Evolutionary conservation across 2,329 filamentous ascomycete genomes (phyloP).

Genomic region (Nemania abortiva): DNA sequence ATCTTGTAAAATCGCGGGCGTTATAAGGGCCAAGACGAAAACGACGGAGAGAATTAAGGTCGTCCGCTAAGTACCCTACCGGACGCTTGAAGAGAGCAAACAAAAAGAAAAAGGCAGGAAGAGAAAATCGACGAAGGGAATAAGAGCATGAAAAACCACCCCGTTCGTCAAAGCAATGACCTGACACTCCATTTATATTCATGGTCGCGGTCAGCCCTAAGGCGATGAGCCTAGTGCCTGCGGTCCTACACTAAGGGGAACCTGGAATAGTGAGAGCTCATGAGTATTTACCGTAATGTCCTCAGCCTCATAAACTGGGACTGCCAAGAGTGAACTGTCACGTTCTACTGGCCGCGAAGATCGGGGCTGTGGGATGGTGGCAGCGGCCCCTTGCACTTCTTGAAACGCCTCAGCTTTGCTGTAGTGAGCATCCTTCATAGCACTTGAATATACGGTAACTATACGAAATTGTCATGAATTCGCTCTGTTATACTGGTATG

Average conservation of each 20-base stretch:
- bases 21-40: background rate
- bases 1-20: background rate
- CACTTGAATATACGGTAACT: background rate
- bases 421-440: background rate
- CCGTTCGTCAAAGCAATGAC: background rate
- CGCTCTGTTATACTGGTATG: too few species aligned
- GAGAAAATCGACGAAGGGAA: background rate
- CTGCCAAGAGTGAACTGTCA: background rate
- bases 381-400: background rate
- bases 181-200: background rate
- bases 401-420: conserved; percentile 4
- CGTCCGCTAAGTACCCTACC: background rate
- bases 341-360: background rate
- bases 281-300: background rate
- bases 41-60: background rate
- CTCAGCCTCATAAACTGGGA: conserved; percentile 12
- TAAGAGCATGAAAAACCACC: conserved; percentile 1
- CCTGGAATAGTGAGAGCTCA: background rate
- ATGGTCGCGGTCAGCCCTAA: background rate
- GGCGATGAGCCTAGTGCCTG: background rate
- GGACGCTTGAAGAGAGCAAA: background rate
- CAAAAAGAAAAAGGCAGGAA: background rate
- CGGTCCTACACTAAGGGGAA: background rate
- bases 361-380: background rate
- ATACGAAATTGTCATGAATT: too few species aligned